Evolutionary conservation across 306 rosid genomes (phyloP), one percentile per base, ranked within the genome.

Genomic region (Oxytropis ochrocephala): DNA sequence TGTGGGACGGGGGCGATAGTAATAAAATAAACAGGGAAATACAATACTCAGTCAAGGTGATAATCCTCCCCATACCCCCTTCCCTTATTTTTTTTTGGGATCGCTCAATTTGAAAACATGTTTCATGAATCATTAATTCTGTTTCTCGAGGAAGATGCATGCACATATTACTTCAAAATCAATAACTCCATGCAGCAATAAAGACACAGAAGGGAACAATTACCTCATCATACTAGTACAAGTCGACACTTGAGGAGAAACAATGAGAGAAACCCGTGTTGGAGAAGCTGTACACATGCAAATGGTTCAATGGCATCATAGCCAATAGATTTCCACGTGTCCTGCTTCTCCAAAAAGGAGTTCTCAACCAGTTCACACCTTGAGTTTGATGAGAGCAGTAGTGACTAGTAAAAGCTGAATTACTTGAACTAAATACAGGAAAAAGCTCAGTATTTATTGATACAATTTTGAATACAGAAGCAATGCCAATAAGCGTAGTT

Each of bases 341-440:
- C 96, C 97, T 94, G 95, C 95, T 94, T 94, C 98, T 94, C 98
- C 98, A 94, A 70, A 97, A 66, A 67, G 88, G 93, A 85, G 83
- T 60, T 79, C 85, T 69, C 96, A 83, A 82, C 93, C 81, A 53
- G 39, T 61, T 36, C 17, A 51, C 50, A 27, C 54, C 41, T 48
- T 29, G 63, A 43, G 46, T 64, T 66, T 59, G 52, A 73, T 60
- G 65, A 75, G 69, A 50, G 13, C 18, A 19, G 67, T 36, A 44
- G 36, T 27, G 65, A n/a, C n/a, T n/a, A n/a, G n/a, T n/a, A n/a
- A 64, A 64, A 18, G 38, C 1, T 1, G 58, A 59, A 75, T 56
- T 75, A n/a, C 18, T 65, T 77, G 81, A 59, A 50, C 16, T 42
- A 61, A 6, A 41, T 29, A 46, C 24, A 52, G 2, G 41, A 64